Conservation (phyloP, 768 basidiomycete species). For the Rubroboletus satanas region DNA sequence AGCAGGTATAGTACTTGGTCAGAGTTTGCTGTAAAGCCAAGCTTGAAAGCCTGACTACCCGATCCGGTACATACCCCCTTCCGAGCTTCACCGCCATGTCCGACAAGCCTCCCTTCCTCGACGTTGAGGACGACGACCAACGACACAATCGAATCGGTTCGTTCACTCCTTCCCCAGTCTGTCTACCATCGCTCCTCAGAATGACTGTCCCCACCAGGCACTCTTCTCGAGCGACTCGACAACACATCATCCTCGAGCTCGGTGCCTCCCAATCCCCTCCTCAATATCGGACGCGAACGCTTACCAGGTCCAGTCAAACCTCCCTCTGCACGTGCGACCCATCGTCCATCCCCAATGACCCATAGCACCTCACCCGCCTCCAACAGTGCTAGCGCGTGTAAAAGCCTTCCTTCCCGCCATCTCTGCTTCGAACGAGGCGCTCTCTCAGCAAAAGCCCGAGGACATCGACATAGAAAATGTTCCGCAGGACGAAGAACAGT, state of each 20-base stretch:
- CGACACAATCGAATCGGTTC: conserved; percentile 42
- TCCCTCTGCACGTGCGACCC: conserved; percentile 46
- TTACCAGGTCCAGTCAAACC: conserved; percentile 35
- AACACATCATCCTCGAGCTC: conserved; percentile 14
- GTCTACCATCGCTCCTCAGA: neutral
- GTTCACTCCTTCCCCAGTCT: neutral
- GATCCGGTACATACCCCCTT: conserved; percentile 3
- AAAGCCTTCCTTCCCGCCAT: conserved; percentile 66
- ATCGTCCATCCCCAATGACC: conserved; percentile 1
- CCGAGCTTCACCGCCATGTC: conserved; percentile 9
- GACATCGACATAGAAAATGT: conserved; percentile 73
- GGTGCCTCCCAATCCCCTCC: conserved; percentile 15
- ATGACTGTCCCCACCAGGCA: conserved; percentile 29
- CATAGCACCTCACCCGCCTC: neutral
- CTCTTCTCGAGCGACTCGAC: conserved; percentile 41
- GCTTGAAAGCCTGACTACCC: conserved; percentile 1
- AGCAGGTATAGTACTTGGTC: neutral
- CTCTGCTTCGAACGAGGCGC: conserved; percentile 57
- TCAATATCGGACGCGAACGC: conserved; percentile 37
- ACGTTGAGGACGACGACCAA: conserved; percentile 46
- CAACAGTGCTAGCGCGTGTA: conserved; percentile 59
- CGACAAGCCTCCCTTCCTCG: conserved; percentile 28
- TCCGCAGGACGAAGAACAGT: conserved; percentile 41
- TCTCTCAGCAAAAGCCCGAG: conserved; percentile 46
- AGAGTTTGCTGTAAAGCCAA: neutral